Conservation (phyloP, 805 yeast species). For the Debaryomyces hansenii region DNA sequence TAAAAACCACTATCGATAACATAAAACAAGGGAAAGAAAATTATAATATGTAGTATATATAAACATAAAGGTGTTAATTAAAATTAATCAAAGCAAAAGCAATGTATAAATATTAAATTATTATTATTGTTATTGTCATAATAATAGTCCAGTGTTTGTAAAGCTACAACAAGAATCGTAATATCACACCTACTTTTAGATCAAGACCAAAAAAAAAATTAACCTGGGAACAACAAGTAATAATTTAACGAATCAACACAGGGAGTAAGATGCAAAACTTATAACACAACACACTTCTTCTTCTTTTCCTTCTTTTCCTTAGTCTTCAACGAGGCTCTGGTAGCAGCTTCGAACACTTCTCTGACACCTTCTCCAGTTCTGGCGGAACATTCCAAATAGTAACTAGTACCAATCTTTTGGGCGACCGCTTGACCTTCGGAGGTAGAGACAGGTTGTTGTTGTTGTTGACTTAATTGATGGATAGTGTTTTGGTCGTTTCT, state of each 20-base stretch:
- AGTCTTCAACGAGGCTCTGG: slow-evolving; percentile 81
- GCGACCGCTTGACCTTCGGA: slow-evolving; percentile 87
- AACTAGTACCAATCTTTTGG: slow-evolving; percentile 82
- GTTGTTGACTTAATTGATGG: slow-evolving; percentile 70
- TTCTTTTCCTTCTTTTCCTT: slow-evolving; percentile 59
- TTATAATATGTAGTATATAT: background rate
- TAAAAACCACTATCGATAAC: slow-evolving; percentile 3
- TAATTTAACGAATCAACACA: background rate
- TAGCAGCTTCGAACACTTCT: slow-evolving; percentile 90
- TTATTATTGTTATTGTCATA: background rate
- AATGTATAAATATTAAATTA: background rate
- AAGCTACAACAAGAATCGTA: no score
- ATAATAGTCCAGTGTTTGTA: background rate
- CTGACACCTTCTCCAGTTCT: slow-evolving; percentile 88
- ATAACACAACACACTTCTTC: slow-evolving; percentile 73
- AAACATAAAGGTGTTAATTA: background rate
- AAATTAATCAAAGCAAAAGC: background rate
- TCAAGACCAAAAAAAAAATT: no score
- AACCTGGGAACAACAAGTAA: background rate
- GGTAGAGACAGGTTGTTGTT: slow-evolving; percentile 77
- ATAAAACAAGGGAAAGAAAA: background rate
- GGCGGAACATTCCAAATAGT: slow-evolving; percentile 91
- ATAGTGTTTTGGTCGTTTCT: slow-evolving; percentile 79
- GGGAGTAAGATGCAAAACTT: slow-evolving; percentile 15
- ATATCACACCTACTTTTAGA: no score